phyloP scores from a whole-genome alignment of 768 basidiomycete species.

The Kwoniella dejecticola region DNA sequence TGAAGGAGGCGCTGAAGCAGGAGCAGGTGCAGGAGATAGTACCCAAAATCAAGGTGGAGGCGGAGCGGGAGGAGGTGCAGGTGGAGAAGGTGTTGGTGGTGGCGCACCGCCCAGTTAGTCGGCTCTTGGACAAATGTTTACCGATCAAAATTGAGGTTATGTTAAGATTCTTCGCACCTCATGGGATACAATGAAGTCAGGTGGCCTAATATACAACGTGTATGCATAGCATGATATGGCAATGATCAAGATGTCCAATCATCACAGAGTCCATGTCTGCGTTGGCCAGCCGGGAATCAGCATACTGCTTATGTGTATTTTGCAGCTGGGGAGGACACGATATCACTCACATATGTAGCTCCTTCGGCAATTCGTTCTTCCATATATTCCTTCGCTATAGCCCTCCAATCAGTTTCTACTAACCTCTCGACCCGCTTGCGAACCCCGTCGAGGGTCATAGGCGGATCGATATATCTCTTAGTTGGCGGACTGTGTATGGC shows the following conservation, averaged over 20 bases:
- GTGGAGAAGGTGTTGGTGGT: conserved; percentile 1
- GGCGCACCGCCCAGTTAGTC: not conserved
- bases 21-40: conserved; percentile 11
- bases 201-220: not conserved
- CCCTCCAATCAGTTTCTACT: conserved; percentile 6
- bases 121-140: too few species aligned
- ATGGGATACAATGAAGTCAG: too few species aligned
- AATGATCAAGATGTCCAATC: not conserved
- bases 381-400: conserved; percentile 2
- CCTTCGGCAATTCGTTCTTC: conserved; percentile 1
- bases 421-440: conserved; percentile 1
- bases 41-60: conserved; percentile 1
- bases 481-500: not conserved
- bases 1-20: conserved; percentile 6
- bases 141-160: too few species aligned
- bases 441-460: not conserved
- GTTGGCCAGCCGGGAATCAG: not conserved
- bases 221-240: not conserved
- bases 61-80: not conserved
- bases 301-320: too few species aligned
- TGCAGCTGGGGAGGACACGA: too few species aligned
- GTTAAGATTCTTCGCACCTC: too few species aligned
- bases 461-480: not conserved
- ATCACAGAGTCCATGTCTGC: conserved; percentile 4
- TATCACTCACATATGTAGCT: not conserved